A percentile compares a stretch with the other conserved stretches of the same genome.
These are phyloP conservation scores for Ogataea pilisensis DNA, from an alignment of 805 yeast species.

Conservation along the genomic window DNA sequence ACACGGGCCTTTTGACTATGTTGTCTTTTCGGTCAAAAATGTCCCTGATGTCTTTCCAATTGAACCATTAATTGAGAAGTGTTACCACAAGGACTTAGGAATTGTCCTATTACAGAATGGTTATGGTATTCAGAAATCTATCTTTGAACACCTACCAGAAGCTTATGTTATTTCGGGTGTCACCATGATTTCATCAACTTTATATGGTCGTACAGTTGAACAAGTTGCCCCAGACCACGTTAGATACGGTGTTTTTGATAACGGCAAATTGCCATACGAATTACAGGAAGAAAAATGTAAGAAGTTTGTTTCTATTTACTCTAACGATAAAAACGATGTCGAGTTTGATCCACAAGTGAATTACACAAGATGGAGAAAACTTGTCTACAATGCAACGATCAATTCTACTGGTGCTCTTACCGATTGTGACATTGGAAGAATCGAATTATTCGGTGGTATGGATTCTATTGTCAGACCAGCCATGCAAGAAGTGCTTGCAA, in stretches of 20 bases:
- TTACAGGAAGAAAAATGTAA: slow-evolving; percentile 29
- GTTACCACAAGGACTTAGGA: slow-evolving; percentile 27
- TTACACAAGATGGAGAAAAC: slow-evolving; percentile 42
- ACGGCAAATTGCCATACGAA: slow-evolving; percentile 23
- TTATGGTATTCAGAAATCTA: slow-evolving; percentile 34
- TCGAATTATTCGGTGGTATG: slow-evolving; percentile 28
- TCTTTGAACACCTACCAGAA: slow-evolving; percentile 31
- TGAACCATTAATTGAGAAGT: slow-evolving; percentile 31
- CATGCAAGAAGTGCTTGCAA: slow-evolving; percentile 39
- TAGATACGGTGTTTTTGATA: slow-evolving; percentile 35
- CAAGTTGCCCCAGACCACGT: slow-evolving; percentile 34
- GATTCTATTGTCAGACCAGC: slow-evolving; percentile 35
- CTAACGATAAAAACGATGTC: slow-evolving; percentile 28
- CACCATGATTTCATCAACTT: slow-evolving; percentile 33
- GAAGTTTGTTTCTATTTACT: slow-evolving; percentile 32
- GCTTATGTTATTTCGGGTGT: slow-evolving; percentile 38
- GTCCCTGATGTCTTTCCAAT: slow-evolving; percentile 57
- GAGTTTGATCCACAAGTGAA: slow-evolving; percentile 34
- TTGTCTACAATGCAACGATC: slow-evolving; percentile 44
- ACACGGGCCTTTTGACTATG: slow-evolving; percentile 45
- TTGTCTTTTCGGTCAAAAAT: slow-evolving; percentile 59
- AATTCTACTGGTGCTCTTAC: slow-evolving; percentile 43
- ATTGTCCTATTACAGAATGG: slow-evolving; percentile 40
- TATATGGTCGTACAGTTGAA: slow-evolving; percentile 28
- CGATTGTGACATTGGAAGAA: slow-evolving; percentile 36